Evolutionary conservation across 2,329 filamentous ascomycete species (phyloP).

Genomic region (Cladosporium sp.): DNA sequence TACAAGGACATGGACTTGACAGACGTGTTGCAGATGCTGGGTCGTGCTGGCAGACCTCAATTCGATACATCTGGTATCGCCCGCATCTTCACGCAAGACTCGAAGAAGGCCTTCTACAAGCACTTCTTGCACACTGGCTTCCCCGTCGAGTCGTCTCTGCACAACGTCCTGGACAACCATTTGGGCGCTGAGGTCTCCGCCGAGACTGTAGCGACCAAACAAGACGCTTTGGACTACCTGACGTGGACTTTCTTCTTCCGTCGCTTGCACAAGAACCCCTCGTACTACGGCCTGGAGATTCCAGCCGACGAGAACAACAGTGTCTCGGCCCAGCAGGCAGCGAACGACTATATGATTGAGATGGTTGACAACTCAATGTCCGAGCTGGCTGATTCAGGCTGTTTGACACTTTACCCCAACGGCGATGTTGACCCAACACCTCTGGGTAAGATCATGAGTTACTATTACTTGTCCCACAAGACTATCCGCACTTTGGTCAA

Average conservation of each 20-base stretch:
- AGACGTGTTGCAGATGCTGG: conserved; percentile 96
- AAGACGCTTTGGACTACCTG: conserved; percentile 94
- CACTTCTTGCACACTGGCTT: conserved; percentile 98
- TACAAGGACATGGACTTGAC: conserved; percentile 99
- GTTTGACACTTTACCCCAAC: conserved; percentile 78
- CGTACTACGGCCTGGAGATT: conserved; percentile 94
- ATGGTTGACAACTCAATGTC: conserved; percentile 84
- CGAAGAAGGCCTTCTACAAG: conserved; percentile 99
- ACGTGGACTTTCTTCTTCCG: conserved; percentile 99
- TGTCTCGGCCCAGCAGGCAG: conserved; percentile 77
- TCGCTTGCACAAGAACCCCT: conserved; percentile 94
- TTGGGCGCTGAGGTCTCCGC: conserved; percentile 91
- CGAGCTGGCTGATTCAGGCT: conserved; percentile 81
- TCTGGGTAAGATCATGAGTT: conserved; percentile 97
- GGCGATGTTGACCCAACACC: conserved; percentile 88
- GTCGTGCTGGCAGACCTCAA: conserved; percentile 90
- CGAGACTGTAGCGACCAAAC: conserved; percentile 88
- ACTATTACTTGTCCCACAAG: conserved; percentile 94
- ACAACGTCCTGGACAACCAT: conserved; percentile 97
- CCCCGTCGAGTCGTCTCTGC: conserved; percentile 92
- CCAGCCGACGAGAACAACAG: conserved; percentile 90
- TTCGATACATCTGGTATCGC: conserved; percentile 96
- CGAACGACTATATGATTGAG: conserved; percentile 91
- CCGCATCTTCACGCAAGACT: conserved; percentile 93
- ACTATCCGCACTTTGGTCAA: conserved; percentile 83